phyloP scores from a whole-genome alignment of 208 protist species.

The Leishmania guyanensis region DNA sequence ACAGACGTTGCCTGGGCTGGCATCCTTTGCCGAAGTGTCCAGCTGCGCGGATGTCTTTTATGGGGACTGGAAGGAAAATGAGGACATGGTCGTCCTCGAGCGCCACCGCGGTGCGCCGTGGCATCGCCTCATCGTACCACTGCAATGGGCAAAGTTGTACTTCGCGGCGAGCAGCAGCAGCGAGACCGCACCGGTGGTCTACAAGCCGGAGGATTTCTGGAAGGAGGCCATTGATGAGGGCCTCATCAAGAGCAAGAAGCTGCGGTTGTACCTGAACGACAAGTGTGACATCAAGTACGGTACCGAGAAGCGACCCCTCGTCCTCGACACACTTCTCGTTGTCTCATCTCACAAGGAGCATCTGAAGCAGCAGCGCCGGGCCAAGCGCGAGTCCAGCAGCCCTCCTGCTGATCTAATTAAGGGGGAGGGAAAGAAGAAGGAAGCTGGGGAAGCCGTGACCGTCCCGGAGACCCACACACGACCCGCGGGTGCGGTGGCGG shows the following conservation, averaged over 20 bases:
- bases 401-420: neutral
- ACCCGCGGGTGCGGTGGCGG: neutral
- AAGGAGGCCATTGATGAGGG: conserved; percentile 45
- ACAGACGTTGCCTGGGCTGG: conserved; percentile 9
- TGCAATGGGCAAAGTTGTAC: conserved; percentile 1
- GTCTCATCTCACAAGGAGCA: neutral
- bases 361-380: neutral
- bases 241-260: conserved; percentile 52
- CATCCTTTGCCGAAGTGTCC: conserved; percentile 14
- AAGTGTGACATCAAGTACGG: conserved; percentile 69
- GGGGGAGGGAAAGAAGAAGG: too few relatives aligned
- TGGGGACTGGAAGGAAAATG: conserved; percentile 4
- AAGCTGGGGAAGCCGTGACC: neutral
- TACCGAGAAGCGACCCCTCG: conserved; percentile 47
- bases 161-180: too few relatives aligned
- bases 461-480: too few relatives aligned
- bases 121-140: conserved; percentile 16
- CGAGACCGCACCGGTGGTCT: neutral
- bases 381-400: neutral
- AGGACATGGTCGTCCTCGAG: conserved; percentile 30
- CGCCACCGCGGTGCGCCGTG: neutral
- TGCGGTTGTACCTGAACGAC: conserved; percentile 73
- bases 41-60: conserved; percentile 10
- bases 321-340: conserved; percentile 39
- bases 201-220: conserved; percentile 23